These are phyloP conservation scores for Gleditsia sinensis DNA, from an alignment of 306 rosid genomes.

Conservation along the genomic window DNA sequence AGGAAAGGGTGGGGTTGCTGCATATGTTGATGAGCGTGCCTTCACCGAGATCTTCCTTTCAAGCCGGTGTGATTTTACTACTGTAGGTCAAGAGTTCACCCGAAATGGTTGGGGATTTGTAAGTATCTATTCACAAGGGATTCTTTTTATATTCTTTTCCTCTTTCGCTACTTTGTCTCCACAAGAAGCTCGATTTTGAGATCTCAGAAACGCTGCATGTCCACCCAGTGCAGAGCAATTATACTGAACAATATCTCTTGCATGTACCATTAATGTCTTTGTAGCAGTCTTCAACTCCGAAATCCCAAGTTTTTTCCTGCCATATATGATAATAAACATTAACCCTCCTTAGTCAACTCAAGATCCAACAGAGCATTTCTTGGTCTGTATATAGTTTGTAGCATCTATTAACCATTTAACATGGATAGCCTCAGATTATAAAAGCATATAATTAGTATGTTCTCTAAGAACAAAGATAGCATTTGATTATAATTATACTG, in stretches of 20 bases:
- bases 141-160: not conserved
- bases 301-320: not conserved
- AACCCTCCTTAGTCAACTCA: conserved; percentile 6
- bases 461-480: no score
- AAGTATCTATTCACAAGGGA: conserved; percentile 48
- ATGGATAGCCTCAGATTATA: not conserved
- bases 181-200: not conserved
- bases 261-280: not conserved
- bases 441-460: not conserved
- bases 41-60: conserved; percentile 91
- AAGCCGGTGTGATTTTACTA: conserved; percentile 65
- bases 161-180: not conserved
- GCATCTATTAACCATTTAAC: not conserved
- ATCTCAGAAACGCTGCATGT: not conserved
- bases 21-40: conserved; percentile 85
- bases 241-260: not conserved
- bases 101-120: conserved; percentile 98
- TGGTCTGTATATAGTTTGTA: not conserved
- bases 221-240: not conserved
- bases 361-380: not conserved
- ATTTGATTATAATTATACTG: no score
- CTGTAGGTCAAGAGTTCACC: conserved; percentile 94
- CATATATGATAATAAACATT: not conserved
- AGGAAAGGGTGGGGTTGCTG: conserved; percentile 76
- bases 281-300: not conserved